Evolutionary conservation across 495 filamentous ascomycete genomes (phyloP).

Genomic region (Stereocaulon alpinum): DNA sequence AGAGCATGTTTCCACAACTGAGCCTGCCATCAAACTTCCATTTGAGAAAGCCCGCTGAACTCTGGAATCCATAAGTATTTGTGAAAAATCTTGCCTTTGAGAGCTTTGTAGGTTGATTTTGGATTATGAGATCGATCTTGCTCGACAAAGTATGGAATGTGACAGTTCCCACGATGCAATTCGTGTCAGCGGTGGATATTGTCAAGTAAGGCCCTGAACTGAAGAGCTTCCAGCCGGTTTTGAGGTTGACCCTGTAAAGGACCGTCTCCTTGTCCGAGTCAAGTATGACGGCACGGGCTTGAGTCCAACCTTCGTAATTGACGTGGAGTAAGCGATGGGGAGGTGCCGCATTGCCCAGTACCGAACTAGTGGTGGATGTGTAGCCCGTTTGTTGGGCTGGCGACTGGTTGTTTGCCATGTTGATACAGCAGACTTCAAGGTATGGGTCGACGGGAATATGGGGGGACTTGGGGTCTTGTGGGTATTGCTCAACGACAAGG

Average conservation of each 20-base stretch:
- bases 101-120: slow-evolving; percentile 5
- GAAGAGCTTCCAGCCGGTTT: slow-evolving; percentile 6
- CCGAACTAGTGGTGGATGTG: neutral
- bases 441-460: too few relatives aligned
- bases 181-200: neutral
- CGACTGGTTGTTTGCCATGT: neutral
- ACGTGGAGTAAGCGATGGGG: slow-evolving; percentile 11
- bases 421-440: too few relatives aligned
- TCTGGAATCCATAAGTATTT: neutral
- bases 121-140: slow-evolving; percentile 11
- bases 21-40: slow-evolving; percentile 7
- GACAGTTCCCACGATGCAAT: slow-evolving; percentile 8
- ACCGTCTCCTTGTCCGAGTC: slow-evolving; percentile 10
- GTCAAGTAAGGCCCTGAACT: slow-evolving; percentile 16
- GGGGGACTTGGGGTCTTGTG: too few relatives aligned
- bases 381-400: neutral
- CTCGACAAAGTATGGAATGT: slow-evolving; percentile 9
- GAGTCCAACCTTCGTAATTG: neutral
- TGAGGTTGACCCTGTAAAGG: slow-evolving; percentile 9
- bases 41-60: neutral
- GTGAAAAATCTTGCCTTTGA: slow-evolving; percentile 5
- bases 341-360: neutral
- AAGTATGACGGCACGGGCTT: slow-evolving; percentile 5
- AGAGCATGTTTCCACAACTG: slow-evolving; percentile 1
- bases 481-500: too few relatives aligned